phyloP scores from a whole-genome alignment of 768 basidiomycete species.

The Kwoniella botswanensis region DNA sequence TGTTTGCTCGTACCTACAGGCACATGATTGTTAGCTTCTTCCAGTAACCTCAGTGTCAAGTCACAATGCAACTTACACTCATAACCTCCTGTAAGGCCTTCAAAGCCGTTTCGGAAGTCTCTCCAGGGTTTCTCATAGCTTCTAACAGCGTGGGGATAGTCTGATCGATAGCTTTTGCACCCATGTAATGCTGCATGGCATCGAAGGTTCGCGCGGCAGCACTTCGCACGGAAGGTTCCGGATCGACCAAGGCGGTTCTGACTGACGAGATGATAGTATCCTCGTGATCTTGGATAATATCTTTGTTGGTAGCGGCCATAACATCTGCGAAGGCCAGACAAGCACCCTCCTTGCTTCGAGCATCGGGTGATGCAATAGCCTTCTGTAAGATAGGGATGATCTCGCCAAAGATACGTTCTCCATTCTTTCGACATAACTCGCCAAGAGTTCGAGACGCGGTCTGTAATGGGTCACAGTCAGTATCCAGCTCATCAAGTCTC shows the following conservation, averaged over 20 bases:
- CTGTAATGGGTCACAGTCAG: slow-evolving; percentile 59
- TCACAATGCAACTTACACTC: slow-evolving; percentile 66
- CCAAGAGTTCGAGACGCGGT: slow-evolving; percentile 84
- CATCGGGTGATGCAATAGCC: slow-evolving; percentile 64
- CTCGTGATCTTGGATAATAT: slow-evolving; percentile 84
- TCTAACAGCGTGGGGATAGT: slow-evolving; percentile 94
- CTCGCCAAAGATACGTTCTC: slow-evolving; percentile 84
- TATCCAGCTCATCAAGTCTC: not conserved
- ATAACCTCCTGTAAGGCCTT: slow-evolving; percentile 93
- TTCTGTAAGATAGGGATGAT: slow-evolving; percentile 76
- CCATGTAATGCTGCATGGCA: slow-evolving; percentile 87
- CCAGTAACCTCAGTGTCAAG: not conserved
- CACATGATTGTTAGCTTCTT: not conserved
- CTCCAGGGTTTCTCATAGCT: slow-evolving; percentile 89
- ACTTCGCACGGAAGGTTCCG: slow-evolving; percentile 78
- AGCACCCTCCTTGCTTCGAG: slow-evolving; percentile 74
- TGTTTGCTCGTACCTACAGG: slow-evolving; percentile 81
- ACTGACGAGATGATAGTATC: slow-evolving; percentile 85
- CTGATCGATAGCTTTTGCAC: slow-evolving; percentile 89
- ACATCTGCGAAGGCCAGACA: slow-evolving; percentile 86
- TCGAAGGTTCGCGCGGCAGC: slow-evolving; percentile 92
- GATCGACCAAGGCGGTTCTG: slow-evolving; percentile 82
- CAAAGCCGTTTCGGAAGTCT: slow-evolving; percentile 91
- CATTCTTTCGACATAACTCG: slow-evolving; percentile 93
- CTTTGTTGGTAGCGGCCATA: slow-evolving; percentile 82